Evolutionary conservation across 2,329 filamentous ascomycete genomes (phyloP).

Genomic region (Neofusicoccum kwambonambiense): DNA sequence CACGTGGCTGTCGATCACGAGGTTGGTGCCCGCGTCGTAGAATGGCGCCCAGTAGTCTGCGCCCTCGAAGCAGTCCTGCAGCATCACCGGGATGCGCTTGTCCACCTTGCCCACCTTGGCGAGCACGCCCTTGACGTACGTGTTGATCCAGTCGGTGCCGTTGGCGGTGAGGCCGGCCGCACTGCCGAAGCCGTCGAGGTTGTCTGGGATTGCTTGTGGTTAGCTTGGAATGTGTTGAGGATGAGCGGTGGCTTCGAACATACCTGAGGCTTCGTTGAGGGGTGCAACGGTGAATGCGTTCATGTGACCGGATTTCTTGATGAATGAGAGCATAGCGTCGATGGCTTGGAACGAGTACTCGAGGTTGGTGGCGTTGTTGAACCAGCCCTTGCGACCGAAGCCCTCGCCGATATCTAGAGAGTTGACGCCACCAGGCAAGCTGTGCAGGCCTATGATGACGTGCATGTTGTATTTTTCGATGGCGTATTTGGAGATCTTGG

Average conservation of each 20-base stretch:
- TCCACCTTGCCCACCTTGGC: conserved; percentile 22
- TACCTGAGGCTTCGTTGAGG: conserved; percentile 41
- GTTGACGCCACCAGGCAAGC: conserved; percentile 35
- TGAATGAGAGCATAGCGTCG: conserved; percentile 33
- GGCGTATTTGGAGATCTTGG: conserved; percentile 28
- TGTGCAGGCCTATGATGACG: conserved; percentile 36
- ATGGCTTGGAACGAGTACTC: conserved; percentile 34
- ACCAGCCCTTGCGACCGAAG: conserved; percentile 34
- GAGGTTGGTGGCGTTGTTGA: conserved; percentile 35
- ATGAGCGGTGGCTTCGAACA: background rate
- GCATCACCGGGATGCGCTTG: conserved; percentile 23
- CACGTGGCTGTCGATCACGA: conserved; percentile 28
- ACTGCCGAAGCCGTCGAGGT: conserved; percentile 34
- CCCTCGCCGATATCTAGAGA: conserved; percentile 19
- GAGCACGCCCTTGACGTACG: conserved; percentile 32
- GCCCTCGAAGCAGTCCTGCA: conserved; percentile 24
- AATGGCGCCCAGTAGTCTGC: conserved; percentile 24
- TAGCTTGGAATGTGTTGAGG: too few relatives aligned
- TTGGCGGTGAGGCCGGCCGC: conserved; percentile 30
- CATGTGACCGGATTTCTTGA: conserved; percentile 28
- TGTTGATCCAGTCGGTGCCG: conserved; percentile 32
- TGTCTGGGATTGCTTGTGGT: background rate
- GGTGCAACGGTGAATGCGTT: conserved; percentile 37
- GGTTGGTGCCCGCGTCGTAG: conserved; percentile 21
- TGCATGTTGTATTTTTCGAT: conserved; percentile 38